Base-by-base conservation (phyloP, 1,284 basidiomycete species). In the Coniferiporia weirii region DNA sequence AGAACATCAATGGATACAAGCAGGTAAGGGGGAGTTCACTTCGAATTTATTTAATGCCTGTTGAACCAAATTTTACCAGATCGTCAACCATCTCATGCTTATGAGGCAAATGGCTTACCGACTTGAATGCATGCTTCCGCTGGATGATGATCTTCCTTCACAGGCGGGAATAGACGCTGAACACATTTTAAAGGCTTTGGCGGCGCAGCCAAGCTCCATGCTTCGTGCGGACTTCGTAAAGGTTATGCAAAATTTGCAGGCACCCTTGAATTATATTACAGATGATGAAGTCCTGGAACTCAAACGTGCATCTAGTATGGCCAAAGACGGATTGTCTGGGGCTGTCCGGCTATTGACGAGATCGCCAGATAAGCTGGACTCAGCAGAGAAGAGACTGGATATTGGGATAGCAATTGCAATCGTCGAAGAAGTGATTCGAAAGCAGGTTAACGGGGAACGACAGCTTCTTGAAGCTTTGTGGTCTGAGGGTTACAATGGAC, bases 121-220 rank as follows among this genome's bases (percentile, higher is more conserved):
- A 8, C 72, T 89, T 8, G 79, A 79, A 61, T 85, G 83, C 73
- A 84, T 85, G 68, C 79, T 78, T 19, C 71, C 72, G 32, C 56
- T 62, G 20, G 82, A 84, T 48, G 78, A 80, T 60, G 76, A 82
- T 40, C 75, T 80, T 4, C 87, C 87, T 0, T 78, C 80, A 32
- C 80, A 79, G 63, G 80, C 82, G 0, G 82, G 80, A 1, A 76
- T 85, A 32, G 76, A 87, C 53, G 83, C 84, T 0, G 89, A 91
- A 70, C 80, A 84, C 49, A 79, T 90, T 22, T 74, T 91, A 1
- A 71, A 79, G 36, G 77, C 79, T 40, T 76, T 90, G n/a, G 76
- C 81, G 0, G 75, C 77, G 44, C 78, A 83, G 45, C 87, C 88
- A 19, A 74, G 69, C n/a, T 77, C 83, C 15, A 76, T 89, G 63